Conservation (phyloP, 176 grass and related monocot species). For the Neostapfia colusana region DNA sequence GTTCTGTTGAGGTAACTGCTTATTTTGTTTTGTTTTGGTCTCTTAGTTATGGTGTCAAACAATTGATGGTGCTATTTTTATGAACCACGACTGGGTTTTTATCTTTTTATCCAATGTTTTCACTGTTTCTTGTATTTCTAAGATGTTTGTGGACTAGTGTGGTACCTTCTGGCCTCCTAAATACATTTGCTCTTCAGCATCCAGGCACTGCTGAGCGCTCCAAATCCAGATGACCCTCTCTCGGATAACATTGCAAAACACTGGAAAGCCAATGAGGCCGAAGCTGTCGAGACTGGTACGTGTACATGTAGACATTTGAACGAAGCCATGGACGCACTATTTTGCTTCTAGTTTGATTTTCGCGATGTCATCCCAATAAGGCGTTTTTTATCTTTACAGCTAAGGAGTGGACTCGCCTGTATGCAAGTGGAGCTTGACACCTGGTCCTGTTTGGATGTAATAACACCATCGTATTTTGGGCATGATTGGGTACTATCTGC, state of each 20-base stretch:
- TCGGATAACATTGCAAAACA: conserved; percentile 94
- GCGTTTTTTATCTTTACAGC: conserved; percentile 46
- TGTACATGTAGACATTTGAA: background rate
- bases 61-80: background rate
- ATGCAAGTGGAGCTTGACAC: conserved; percentile 69
- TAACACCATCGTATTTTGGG: conserved; percentile 18
- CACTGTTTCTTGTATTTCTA: conserved; percentile 4
- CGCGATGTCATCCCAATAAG: background rate
- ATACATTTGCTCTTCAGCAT: conserved; percentile 56
- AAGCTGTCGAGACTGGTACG: conserved; percentile 91
- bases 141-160: conserved; percentile 8
- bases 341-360: conserved; percentile 13
- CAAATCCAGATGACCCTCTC: conserved; percentile 92
- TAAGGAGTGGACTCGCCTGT: conserved; percentile 85
- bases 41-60: background rate
- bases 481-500: conserved; percentile 30
- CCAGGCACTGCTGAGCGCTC: conserved; percentile 87
- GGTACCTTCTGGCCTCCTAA: conserved; percentile 15
- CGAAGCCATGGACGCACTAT: background rate
- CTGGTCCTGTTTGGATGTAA: conserved; percentile 29
- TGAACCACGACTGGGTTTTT: background rate
- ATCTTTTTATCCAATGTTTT: background rate
- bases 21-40: background rate
- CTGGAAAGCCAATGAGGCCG: conserved; percentile 90
- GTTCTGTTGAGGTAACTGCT: conserved; percentile 70